Base-by-base conservation (phyloP, 306 rosid genomes). In the Cyamopsis tetragonoloba region DNA sequence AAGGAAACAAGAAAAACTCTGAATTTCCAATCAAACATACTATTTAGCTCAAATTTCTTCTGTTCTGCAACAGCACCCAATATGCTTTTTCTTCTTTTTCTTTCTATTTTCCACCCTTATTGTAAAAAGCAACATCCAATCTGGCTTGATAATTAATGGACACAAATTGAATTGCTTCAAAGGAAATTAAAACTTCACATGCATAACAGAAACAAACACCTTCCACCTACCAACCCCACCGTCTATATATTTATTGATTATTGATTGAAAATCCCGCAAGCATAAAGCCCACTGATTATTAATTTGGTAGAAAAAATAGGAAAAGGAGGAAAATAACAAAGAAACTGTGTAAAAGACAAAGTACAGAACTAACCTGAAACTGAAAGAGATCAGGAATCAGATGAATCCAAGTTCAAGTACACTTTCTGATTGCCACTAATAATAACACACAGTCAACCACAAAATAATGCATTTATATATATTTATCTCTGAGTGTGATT, bases 321-420 rank as follows among this genome's bases (percentile, higher is more conserved):
- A 59, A 53, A 60, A 39, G 14, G 43, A 73, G 32, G 35, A 17
- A 50, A 61, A 65, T 55, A 62, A 66, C 27, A 28, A 24, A 56
- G 23, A 67, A 54, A 59, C 43, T 56, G 53, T 58, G 59, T 46
- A 69, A 41, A 49, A 41, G 38, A 80, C 7, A 48, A 27, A 39
- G 7, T 15, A 31, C 39, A 66, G 17, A 76, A 71, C 73, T 72
- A 60, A 88, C 92, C 90, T 26, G 78, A 55, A 82, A 73, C 90
- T 26, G 78, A 55, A 82, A 73, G 35, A 76, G 80, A 76, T 59
- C 59, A 18, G 48, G 81, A 84, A 73, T 75, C 73, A 22, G 79
- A 62, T 39, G 80, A 84, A 77, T 81, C 91, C 49, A 42, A 66
- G 84, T 78, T 84, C 79, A 85, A 82, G 80, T 76, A 69, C 80